Conservation (phyloP, 2,329 filamentous ascomycete genomes). For the Penicillium freii region DNA sequence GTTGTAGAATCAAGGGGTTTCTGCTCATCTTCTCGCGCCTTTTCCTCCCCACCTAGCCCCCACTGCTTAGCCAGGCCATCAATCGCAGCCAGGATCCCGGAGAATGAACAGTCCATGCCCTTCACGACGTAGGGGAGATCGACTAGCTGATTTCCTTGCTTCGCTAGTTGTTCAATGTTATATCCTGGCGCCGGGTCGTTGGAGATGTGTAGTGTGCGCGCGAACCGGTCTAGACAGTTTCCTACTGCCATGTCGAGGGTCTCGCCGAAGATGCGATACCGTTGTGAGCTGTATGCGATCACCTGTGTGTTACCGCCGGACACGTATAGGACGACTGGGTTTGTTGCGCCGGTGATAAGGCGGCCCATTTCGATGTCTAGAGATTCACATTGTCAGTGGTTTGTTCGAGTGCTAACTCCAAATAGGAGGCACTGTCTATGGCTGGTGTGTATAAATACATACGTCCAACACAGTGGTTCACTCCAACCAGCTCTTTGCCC, state of each 20-base stretch:
- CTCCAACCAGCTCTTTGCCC: constrained; percentile 83
- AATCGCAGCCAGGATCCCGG: constrained; percentile 80
- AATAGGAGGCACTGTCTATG: not conserved
- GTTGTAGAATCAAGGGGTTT: constrained; percentile 17
- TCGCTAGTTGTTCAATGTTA: constrained; percentile 94
- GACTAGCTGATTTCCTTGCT: constrained; percentile 67
- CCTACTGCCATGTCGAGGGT: constrained; percentile 96
- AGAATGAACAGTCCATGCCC: constrained; percentile 98
- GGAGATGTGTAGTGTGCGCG: constrained; percentile 81
- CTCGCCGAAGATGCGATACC: constrained; percentile 97
- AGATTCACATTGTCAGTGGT: constrained; percentile 2
- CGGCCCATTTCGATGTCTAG: constrained; percentile 94
- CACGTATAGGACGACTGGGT: constrained; percentile 95
- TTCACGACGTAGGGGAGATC: constrained; percentile 96
- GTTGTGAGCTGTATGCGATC: constrained; percentile 89
- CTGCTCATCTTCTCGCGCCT: constrained; percentile 53
- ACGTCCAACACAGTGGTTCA: constrained; percentile 96
- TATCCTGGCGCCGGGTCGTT: constrained; percentile 97
- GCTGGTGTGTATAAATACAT: constrained; percentile 26
- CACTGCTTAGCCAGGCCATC: constrained; percentile 69
- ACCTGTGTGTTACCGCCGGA: constrained; percentile 96
- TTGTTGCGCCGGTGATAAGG: constrained; percentile 81
- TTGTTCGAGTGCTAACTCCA: not conserved
- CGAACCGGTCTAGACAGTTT: constrained; percentile 95
- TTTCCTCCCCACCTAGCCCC: constrained; percentile 36